Evolutionary conservation across 139 green algal genomes (phyloP).

Genomic region (Coelastrella sp.): DNA sequence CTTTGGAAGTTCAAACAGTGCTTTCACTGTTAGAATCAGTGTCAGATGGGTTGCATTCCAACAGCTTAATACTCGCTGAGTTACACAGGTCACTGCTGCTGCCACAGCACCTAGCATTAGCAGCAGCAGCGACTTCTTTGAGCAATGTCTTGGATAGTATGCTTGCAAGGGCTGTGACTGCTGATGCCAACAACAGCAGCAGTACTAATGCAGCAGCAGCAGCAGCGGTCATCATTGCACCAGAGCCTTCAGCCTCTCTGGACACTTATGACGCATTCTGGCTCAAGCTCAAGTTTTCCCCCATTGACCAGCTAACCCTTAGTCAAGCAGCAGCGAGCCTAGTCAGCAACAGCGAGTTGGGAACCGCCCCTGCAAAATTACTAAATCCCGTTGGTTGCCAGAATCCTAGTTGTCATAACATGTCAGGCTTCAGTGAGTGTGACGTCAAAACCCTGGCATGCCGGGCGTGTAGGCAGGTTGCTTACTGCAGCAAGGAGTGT

Average conservation of each 20-base stretch:
- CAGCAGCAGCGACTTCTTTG: neutral
- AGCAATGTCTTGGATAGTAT: neutral
- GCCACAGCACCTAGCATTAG: neutral
- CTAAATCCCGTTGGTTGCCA: neutral
- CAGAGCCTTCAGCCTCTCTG: slow-evolving; percentile 1
- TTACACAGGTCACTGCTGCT: slow-evolving; percentile 5
- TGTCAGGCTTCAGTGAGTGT: slow-evolving; percentile 8
- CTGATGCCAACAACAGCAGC: neutral
- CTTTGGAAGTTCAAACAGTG: too few relatives aligned
- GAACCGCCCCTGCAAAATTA: neutral
- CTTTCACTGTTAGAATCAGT: slow-evolving; percentile 24
- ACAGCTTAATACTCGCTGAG: slow-evolving; percentile 19
- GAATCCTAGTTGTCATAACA: slow-evolving; percentile 20
- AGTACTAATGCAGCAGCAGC: neutral
- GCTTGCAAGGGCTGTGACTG: neutral
- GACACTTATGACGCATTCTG: slow-evolving; percentile 21
- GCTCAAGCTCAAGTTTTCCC: neutral
- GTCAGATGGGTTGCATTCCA: slow-evolving; percentile 2
- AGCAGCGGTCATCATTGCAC: neutral
- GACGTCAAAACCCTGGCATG: slow-evolving; percentile 7
- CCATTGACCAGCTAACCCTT: neutral
- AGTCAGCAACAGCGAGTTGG: neutral
- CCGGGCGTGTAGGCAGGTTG: neutral
- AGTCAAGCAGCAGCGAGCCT: neutral
- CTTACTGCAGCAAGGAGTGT: slow-evolving; percentile 23